phyloP scores from a whole-genome alignment of 495 filamentous ascomycete genomes.

The Tuber indicum region DNA sequence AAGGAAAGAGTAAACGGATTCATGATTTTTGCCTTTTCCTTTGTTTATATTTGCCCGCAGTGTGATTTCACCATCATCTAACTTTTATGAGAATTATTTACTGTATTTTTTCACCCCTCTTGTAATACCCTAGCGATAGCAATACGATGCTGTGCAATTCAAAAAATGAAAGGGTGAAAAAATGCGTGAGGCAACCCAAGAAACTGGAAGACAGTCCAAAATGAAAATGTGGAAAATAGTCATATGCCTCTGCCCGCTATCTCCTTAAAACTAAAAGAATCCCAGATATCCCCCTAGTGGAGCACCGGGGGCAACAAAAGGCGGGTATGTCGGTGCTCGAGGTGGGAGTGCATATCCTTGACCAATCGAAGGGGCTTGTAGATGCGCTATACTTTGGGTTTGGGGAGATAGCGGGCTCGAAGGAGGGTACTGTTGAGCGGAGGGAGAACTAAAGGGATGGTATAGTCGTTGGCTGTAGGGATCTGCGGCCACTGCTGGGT shows the following conservation, averaged over 20 bases:
- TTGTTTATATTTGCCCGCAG: background rate
- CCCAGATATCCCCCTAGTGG: background rate
- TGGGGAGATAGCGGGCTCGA: background rate
- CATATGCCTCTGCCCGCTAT: background rate
- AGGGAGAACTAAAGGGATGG: no score
- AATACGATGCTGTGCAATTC: background rate
- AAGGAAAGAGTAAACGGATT: constrained; percentile 10
- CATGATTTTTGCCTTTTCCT: background rate
- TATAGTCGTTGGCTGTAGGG: background rate
- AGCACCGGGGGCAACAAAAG: background rate
- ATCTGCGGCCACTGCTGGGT: background rate
- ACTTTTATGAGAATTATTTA: background rate
- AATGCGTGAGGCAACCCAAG: background rate
- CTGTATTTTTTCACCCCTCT: background rate
- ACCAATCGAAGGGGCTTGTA: background rate
- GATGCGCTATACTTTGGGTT: background rate
- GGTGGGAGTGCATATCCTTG: background rate
- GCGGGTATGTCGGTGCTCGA: background rate
- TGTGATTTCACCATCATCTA: background rate
- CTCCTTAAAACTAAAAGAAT: background rate
- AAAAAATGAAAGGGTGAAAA: background rate
- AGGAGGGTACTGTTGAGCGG: background rate
- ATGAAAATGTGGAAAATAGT: background rate
- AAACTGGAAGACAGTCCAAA: background rate
- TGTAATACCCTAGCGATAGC: background rate